Conservation (phyloP, 805 yeast genomes). For the Starmerella apis region DNA sequence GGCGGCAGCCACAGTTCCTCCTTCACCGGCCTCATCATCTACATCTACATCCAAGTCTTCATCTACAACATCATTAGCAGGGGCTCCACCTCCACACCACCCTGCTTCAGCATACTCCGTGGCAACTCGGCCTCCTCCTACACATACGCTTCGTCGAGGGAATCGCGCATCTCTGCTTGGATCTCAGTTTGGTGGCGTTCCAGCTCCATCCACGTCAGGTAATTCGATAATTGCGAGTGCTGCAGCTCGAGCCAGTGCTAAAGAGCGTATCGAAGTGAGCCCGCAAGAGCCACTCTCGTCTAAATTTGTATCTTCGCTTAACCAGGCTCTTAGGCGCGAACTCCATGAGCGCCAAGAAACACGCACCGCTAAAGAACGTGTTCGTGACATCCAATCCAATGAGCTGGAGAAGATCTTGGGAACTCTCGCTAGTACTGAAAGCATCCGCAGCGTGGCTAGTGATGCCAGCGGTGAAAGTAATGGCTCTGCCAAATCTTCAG, state of each 20-base stretch:
- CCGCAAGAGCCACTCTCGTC: conserved; percentile 22
- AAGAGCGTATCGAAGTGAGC: conserved; percentile 15
- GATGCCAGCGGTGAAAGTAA: neutral
- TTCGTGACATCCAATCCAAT: neutral
- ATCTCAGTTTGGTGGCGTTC: conserved; percentile 9
- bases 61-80: neutral
- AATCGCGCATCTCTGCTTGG: neutral
- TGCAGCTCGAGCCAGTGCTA: conserved; percentile 22
- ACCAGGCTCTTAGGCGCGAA: conserved; percentile 17
- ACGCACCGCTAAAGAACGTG: neutral
- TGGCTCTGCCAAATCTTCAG: neutral
- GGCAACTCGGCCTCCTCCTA: neutral
- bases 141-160: neutral
- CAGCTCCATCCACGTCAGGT: neutral
- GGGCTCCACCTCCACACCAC: neutral
- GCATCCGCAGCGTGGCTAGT: conserved; percentile 4
- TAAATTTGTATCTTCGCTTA: conserved; percentile 17
- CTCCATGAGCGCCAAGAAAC: conserved; percentile 6
- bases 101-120: neutral
- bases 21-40: neutral
- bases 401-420: conserved; percentile 1
- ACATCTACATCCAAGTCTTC: neutral
- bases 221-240: conserved; percentile 15
- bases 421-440: neutral
- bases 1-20: neutral